Base-by-base conservation (phyloP, 169 alveolate genomes). In the Plasmodium inui region DNA sequence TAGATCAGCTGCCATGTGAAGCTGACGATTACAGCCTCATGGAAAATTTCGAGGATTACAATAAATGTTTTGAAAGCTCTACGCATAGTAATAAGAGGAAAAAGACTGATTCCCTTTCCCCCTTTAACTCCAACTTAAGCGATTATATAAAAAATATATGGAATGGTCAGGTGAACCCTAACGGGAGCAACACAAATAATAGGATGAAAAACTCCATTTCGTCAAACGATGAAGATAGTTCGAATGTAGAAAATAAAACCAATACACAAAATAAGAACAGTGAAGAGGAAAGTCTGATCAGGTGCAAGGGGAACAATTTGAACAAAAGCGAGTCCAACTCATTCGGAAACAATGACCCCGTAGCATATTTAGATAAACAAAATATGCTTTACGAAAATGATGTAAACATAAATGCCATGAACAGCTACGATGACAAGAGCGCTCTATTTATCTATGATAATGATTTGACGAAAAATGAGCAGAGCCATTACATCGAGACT, bases 1-100 rank as follows among this genome's bases (percentile, higher is more conserved):
- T 88, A 57, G 94, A 88, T 67, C 94, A 88, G 50, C 72, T 88
- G 72, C 94, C 94, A 19, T 88, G 94, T 79, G 94, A 88, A 79
- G 88, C 89, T 19, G 94, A 88, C 61, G 94, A 88, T 39, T 78
- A 79, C 71, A 79, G 79, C 50, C 82, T 88, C 32, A 88, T 88
- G 82, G 94, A 80, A n/a, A 88, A 88, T 37, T 78, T 88, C 50
- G 94, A 88, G 82, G 78, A 41, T 57, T 88, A 88, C 79, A 79
- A 44, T 67, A 57, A 79, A 28, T 73, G 89, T 44, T 73, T 88
- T 53, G 89, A 80, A 78, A 67, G 32, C 19, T 80, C 94, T 79
- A 26, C 53, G 46, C 55, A 46, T 78, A 61, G 46, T 41, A 70
- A 50, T 74, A 88, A 67, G 34, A 3, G 22, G 19, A 88, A 88